Base-by-base conservation (phyloP, 805 yeast genomes). In the Candida insectorum region DNA sequence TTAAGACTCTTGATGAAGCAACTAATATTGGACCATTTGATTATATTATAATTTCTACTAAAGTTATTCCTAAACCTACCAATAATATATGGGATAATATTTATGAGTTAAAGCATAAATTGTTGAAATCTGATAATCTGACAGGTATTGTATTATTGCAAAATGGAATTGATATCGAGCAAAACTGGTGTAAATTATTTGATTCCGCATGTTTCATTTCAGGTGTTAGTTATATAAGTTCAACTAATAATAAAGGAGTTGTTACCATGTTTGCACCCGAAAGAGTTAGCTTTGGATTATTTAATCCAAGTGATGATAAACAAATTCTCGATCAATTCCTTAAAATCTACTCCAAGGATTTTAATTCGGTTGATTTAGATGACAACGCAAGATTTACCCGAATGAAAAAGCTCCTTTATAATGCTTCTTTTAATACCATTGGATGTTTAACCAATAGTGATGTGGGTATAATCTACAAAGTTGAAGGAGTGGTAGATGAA, bases 401-500 rank as follows among this genome's bases (percentile, higher is more conserved):
- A 44, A 81, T 85, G 77, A 60, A 69, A 36, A 84, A 84, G 52
- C 65, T 84, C 41, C 69, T 84, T 10, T 83, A 82, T 60, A 84
- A 83, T 52, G 79, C 85, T 14, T 61, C 81, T 1, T 62, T 78
- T 50, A 84, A 84, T 58, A 71, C 88, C 5, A 58, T 73, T 4
- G 56, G 62, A 22, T 46, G 57, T 9, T 47, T 58, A 35, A 54
- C 54, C 15, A 46, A 49, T 26, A 39, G 47, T 23, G 65, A 56
- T 30, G 53, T 50, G 10, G 62, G 62, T 9, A 46, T 50, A 5
- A 26, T 58, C 69, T 81, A 39, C 76, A 52, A 50, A 14, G 33
- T 40, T 4, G 39, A 37, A 14, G 56, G 53, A 2, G 51, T 51
- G 14, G 28, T 45, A 6, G 53, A 51, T 9, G 35, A 48, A 6